phyloP scores from a whole-genome alignment of 495 filamentous ascomycete genomes.

The Usnea hakonensis region DNA sequence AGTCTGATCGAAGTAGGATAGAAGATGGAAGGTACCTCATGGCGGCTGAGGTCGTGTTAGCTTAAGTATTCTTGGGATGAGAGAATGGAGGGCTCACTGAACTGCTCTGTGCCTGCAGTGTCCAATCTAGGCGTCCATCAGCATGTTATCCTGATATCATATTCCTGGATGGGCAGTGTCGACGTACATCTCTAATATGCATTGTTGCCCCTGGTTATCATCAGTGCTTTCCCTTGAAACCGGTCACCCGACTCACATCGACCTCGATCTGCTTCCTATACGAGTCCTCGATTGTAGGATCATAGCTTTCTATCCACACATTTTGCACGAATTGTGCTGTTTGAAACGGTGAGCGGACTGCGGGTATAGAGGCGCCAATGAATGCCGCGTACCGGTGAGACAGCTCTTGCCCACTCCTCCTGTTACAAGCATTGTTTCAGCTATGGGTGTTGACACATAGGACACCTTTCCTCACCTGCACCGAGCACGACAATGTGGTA shows the following conservation, averaged over 20 bases:
- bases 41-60: conserved; percentile 17
- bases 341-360: conserved; percentile 16
- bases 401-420: conserved; percentile 98
- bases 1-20: conserved; percentile 1
- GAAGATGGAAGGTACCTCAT: conserved; percentile 20
- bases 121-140: conserved; percentile 57
- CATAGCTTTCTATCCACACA: conserved; percentile 98
- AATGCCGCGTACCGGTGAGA: conserved; percentile 69
- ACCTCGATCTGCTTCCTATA: conserved; percentile 92
- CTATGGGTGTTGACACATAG: not conserved
- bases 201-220: conserved; percentile 71
- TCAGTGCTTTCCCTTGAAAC: conserved; percentile 14
- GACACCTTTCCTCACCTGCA: conserved; percentile 51
- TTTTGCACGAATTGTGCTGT: conserved; percentile 98
- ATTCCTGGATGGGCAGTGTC: conserved; percentile 10
- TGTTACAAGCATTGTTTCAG: conserved; percentile 35
- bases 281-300: conserved; percentile 97
- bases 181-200: conserved; percentile 88
- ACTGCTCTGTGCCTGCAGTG: conserved; percentile 96
- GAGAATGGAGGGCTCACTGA: conserved; percentile 40
- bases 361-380: conserved; percentile 7
- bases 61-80: not conserved
- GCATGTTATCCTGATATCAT: not conserved
- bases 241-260: conserved; percentile 57
- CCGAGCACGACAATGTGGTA: conserved; percentile 90